A percentile compares a stretch with the other conserved stretches of the same genome.
Evolutionary conservation across 345 rosid species (phyloP).

Genomic region (Nasturtium officinale): DNA sequence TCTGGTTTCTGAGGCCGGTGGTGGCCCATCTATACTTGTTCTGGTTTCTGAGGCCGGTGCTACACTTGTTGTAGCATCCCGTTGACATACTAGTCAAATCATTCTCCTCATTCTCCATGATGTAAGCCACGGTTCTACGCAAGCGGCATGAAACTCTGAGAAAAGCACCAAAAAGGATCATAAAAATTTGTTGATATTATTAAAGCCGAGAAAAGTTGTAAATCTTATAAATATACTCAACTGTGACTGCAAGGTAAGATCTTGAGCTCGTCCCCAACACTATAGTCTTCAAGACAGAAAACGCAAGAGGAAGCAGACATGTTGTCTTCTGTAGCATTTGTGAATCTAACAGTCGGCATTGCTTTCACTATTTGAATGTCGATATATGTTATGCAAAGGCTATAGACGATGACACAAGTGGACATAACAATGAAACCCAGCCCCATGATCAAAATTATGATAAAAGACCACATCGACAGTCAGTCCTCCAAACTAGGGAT

Average conservation of each 20-base stretch:
- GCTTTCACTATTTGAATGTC: constrained; percentile 69
- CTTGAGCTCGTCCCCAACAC: constrained; percentile 83
- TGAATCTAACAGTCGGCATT: constrained; percentile 82
- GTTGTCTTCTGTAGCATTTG: constrained; percentile 66
- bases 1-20: constrained; percentile 77
- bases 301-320: constrained; percentile 75
- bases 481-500: constrained; percentile 66
- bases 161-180: constrained; percentile 12
- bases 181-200: not conserved
- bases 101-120: constrained; percentile 92
- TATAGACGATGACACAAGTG: constrained; percentile 69
- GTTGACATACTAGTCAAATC: constrained; percentile 90
- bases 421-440: constrained; percentile 68
- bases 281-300: constrained; percentile 89
- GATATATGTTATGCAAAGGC: constrained; percentile 57
- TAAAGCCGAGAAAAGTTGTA: not conserved
- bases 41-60: constrained; percentile 77
- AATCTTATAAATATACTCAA: constrained; percentile 29
- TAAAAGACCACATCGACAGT: constrained; percentile 68
- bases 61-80: constrained; percentile 66
- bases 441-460: constrained; percentile 61
- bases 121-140: constrained; percentile 90
- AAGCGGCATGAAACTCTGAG: constrained; percentile 81
- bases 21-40: constrained; percentile 58
- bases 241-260: constrained; percentile 87